A percentile compares a stretch with the other conserved stretches of the same genome.
phyloP scores from a whole-genome alignment of 139 green algal genomes.

The Chlorella vulgaris region DNA sequence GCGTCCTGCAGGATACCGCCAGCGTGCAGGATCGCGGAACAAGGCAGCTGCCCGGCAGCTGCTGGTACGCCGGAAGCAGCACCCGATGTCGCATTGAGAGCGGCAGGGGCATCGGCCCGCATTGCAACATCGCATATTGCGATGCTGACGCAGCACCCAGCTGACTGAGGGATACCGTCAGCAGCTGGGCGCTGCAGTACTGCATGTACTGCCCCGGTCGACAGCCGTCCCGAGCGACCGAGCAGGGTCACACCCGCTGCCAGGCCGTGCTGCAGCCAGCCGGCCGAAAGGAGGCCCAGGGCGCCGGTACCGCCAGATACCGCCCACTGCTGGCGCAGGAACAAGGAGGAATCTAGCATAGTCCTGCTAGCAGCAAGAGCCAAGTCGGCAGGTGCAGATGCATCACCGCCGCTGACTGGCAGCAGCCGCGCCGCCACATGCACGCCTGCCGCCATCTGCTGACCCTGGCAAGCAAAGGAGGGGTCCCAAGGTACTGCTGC shows the following conservation, averaged over 20 bases:
- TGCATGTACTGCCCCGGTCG: neutral
- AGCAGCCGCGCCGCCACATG: neutral
- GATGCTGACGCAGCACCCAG: neutral
- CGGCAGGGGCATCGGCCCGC: slow-evolving; percentile 15
- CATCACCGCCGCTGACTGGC: too few relatives aligned
- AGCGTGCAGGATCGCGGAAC: slow-evolving; percentile 61
- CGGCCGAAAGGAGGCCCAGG: slow-evolving; percentile 19
- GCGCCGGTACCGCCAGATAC: slow-evolving; percentile 37
- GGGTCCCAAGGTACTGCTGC: neutral
- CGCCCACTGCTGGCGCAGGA: slow-evolving; percentile 3
- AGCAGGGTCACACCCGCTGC: neutral
- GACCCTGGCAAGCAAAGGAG: neutral
- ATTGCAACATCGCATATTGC: slow-evolving; percentile 37
- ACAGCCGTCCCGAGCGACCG: slow-evolving; percentile 24
- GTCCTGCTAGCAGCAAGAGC: too few relatives aligned
- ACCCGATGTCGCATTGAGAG: neutral
- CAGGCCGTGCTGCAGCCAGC: slow-evolving; percentile 28
- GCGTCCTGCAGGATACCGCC: slow-evolving; percentile 68
- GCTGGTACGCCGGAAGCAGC: neutral
- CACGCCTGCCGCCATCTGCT: slow-evolving; percentile 2
- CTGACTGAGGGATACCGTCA: neutral
- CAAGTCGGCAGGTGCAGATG: too few relatives aligned
- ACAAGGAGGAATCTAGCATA: neutral
- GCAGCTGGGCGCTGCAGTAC: neutral
- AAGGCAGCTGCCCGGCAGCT: neutral